Base-by-base conservation (phyloP, 495 filamentous ascomycete species). In the Talaromyces trachyspermus region DNA sequence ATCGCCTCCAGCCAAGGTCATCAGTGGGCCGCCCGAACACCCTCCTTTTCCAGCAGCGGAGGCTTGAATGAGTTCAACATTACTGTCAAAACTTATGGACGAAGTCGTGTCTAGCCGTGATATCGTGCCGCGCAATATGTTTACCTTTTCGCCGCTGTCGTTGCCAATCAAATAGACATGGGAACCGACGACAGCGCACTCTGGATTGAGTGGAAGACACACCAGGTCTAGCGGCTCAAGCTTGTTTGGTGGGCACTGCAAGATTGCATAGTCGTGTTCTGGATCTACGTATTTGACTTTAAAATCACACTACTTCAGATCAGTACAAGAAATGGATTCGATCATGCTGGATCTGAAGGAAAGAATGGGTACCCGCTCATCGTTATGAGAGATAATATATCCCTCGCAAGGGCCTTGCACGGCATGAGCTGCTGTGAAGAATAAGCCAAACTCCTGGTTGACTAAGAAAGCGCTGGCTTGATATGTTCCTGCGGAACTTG, bases 401-500 rank as follows among this genome's bases (percentile, higher is more conserved):
- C 42, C 42, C 27, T 44, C 42, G 22, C 42, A 44, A 25, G 42
- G 42, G 10, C 42, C 42, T 5, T 44, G 22, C 22, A 44, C 42
- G 12, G 42, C 42, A 44, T 44, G 42, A 20, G 25, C 42, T 24
- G 42, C 42, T 20, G 42, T 44, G 7, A 44, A 44, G 26, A 44
- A 44, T 1, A 44, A 25, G 19, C 42, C 42, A 20, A 19, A 32
- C 42, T 29, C 17, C n/a, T 44, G 29, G 17, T 44, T 32, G 12
- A 44, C 42, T 5, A 44, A 23, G 17, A 44, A 44, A 14, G 42
- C 42, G n/a, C 42, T 44, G 42, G 42, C 42, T 44, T 44, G 42
- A 32, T 29, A 44, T 11, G 42, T 33, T 11, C 42, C 42, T n/a
- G 42, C 42, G 12, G 12, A 44, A 15, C 25, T 44, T n/a, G 29